Percentiles rank a stretch among this genome's conserved stretches.
These are phyloP conservation scores for Coelastrella sp. DNA, from an alignment of 139 green algal species.

Conservation along the genomic window DNA sequence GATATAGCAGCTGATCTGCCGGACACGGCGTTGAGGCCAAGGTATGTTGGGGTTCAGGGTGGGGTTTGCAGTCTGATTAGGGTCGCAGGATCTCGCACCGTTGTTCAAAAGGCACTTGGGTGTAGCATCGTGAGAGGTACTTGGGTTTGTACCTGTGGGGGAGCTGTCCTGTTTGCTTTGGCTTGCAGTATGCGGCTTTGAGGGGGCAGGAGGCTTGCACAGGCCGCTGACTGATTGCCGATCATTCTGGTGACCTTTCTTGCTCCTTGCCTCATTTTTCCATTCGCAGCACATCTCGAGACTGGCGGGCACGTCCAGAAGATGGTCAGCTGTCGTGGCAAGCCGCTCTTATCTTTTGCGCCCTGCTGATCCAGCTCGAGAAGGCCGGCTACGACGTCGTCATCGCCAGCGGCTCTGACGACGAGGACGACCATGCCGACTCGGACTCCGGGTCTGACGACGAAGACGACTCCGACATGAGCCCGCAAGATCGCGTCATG, in stretches of 20 bases:
- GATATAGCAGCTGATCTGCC: conserved; percentile 29
- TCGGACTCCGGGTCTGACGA: background rate
- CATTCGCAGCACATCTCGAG: background rate
- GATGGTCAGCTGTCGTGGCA: conserved; percentile 6
- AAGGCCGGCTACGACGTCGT: conserved; percentile 29
- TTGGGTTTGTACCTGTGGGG: too few relatives aligned
- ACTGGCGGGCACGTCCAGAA: background rate
- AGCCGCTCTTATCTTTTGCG: background rate
- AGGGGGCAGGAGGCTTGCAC: background rate
- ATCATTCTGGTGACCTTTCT: background rate
- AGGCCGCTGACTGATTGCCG: background rate
- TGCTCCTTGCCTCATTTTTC: background rate
- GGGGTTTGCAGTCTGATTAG: background rate
- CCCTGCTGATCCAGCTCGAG: background rate
- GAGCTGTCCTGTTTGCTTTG: too few relatives aligned
- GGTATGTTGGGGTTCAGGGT: background rate
- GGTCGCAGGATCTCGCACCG: background rate
- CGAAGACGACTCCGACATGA: background rate
- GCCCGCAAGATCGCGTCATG: background rate
- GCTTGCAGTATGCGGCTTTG: too few relatives aligned
- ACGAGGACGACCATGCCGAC: background rate
- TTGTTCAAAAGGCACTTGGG: background rate
- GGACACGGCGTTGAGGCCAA: background rate
- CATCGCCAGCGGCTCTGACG: background rate
- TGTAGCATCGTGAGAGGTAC: too few relatives aligned